Conservation (phyloP, 1,284 basidiomycete species). For the Pseudozyma tsukubaensis region DNA sequence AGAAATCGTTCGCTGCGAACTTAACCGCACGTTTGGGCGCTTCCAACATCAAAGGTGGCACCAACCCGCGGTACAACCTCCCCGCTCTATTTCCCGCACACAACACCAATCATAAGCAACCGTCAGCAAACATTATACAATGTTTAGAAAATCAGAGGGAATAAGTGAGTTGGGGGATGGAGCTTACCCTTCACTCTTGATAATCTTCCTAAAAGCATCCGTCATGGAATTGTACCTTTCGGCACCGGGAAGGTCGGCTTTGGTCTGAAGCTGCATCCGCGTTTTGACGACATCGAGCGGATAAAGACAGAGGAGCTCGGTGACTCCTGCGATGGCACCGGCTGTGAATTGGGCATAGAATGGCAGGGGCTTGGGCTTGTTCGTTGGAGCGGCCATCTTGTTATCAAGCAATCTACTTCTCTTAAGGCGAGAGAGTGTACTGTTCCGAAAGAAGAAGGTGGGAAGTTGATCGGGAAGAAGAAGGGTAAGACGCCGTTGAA, state of each 20-base stretch:
- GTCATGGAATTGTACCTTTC: conserved; percentile 76
- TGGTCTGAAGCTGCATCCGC: conserved; percentile 93
- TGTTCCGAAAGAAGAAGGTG: neutral
- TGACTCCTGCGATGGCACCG: conserved; percentile 84
- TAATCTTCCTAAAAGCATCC: conserved; percentile 80
- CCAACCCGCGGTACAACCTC: conserved; percentile 90
- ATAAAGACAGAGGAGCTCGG: conserved; percentile 91
- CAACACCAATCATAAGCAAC: neutral
- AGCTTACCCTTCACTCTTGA: conserved; percentile 85
- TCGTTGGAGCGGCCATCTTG: conserved; percentile 21
- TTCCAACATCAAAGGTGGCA: conserved; percentile 92
- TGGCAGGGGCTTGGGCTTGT: conserved; percentile 72
- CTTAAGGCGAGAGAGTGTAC: neutral
- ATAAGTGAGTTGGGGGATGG: neutral
- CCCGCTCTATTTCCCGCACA: conserved; percentile 70
- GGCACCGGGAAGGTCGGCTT: conserved; percentile 73
- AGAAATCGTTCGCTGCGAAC: conserved; percentile 89
- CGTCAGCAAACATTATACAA: neutral
- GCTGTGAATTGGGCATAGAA: conserved; percentile 88
- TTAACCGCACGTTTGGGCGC: conserved; percentile 98
- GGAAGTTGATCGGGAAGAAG: neutral
- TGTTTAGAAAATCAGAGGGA: neutral
- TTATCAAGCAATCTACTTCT: neutral
- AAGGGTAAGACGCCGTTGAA: too few species aligned
- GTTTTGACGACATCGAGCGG: conserved; percentile 87